These are phyloP conservation scores for Diplodia intermedia DNA, from an alignment of 2,329 filamentous ascomycete genomes.

Conservation along the genomic window DNA sequence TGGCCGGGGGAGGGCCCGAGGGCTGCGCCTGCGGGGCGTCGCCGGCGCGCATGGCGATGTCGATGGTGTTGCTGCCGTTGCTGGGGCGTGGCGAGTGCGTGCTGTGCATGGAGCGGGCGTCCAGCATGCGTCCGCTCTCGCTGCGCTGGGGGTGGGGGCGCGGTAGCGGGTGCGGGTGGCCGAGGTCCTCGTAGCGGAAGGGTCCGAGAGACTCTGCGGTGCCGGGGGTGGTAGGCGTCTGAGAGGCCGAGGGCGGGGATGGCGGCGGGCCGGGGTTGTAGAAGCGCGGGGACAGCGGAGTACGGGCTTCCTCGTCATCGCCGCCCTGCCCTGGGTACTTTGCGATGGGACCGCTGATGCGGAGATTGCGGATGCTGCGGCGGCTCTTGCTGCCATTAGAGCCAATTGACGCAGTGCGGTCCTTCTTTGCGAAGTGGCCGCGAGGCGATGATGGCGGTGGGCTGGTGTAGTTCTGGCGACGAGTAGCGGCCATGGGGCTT, in stretches of 20 bases:
- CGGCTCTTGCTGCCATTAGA: slow-evolving; percentile 49
- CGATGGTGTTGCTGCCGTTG: slow-evolving; percentile 30
- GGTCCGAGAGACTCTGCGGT: slow-evolving; percentile 42
- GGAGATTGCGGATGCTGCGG: slow-evolving; percentile 61
- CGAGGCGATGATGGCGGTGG: slow-evolving; percentile 39
- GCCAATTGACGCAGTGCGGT: slow-evolving; percentile 48
- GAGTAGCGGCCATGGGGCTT: slow-evolving; percentile 25
- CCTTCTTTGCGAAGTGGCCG: slow-evolving; percentile 47
- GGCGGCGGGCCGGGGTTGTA: slow-evolving; percentile 63
- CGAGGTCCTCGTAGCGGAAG: slow-evolving; percentile 43
- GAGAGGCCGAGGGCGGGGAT: slow-evolving; percentile 47
- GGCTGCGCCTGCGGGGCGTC: background rate
- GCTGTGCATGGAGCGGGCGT: slow-evolving; percentile 24
- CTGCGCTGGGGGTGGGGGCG: slow-evolving; percentile 44
- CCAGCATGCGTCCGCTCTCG: slow-evolving; percentile 34
- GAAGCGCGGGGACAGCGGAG: slow-evolving; percentile 63
- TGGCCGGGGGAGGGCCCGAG: slow-evolving; percentile 19
- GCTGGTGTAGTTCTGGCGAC: slow-evolving; percentile 19
- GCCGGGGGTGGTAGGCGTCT: slow-evolving; percentile 40
- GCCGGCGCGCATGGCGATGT: slow-evolving; percentile 27
- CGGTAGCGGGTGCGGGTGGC: slow-evolving; percentile 42
- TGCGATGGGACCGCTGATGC: slow-evolving; percentile 64
- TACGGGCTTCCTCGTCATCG: slow-evolving; percentile 56
- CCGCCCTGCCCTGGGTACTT: slow-evolving; percentile 53
- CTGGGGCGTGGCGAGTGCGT: slow-evolving; percentile 12